Conservation (phyloP, 495 filamentous ascomycete genomes). For the Penicillium steckii region DNA sequence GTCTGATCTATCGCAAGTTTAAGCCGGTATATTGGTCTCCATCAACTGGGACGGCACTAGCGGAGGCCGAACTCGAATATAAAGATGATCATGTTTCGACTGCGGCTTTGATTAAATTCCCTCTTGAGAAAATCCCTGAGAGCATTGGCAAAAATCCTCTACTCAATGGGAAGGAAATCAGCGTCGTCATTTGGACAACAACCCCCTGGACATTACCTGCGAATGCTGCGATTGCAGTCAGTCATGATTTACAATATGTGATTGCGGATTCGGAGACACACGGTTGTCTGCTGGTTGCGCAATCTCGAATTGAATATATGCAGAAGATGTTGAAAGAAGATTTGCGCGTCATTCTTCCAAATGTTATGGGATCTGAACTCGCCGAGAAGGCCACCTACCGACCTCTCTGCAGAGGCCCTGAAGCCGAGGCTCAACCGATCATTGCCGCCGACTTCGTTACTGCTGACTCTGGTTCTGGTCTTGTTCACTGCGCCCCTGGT, state of each 20-base stretch:
- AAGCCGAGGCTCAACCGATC: conserved; percentile 59
- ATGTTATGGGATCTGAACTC: conserved; percentile 65
- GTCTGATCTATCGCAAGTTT: conserved; percentile 80
- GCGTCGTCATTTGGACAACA: conserved; percentile 92
- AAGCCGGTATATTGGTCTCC: conserved; percentile 98
- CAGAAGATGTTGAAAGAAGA: conserved; percentile 41
- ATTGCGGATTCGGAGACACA: conserved; percentile 57
- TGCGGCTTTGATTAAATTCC: conserved; percentile 81
- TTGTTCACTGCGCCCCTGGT: conserved; percentile 92
- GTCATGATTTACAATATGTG: conserved; percentile 68
- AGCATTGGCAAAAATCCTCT: conserved; percentile 39
- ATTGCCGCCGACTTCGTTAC: conserved; percentile 86
- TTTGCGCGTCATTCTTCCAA: conserved; percentile 50
- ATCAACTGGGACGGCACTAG: conserved; percentile 83
- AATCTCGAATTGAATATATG: conserved; percentile 60
- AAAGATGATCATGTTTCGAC: conserved; percentile 77
- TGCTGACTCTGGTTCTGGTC: conserved; percentile 79
- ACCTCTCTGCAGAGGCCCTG: conserved; percentile 55
- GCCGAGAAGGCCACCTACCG: conserved; percentile 62
- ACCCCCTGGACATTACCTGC: conserved; percentile 97
- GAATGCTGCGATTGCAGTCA: conserved; percentile 83
- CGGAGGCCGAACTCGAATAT: conserved; percentile 96
- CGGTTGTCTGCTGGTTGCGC: conserved; percentile 64
- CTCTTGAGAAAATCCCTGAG: conserved; percentile 54
- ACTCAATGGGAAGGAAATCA: conserved; percentile 44